Percentiles rank a stretch among this genome's conserved stretches.
Evolutionary conservation across 2,329 filamentous ascomycete genomes (phyloP).

Genomic region (Huntiella abstrusa): DNA sequence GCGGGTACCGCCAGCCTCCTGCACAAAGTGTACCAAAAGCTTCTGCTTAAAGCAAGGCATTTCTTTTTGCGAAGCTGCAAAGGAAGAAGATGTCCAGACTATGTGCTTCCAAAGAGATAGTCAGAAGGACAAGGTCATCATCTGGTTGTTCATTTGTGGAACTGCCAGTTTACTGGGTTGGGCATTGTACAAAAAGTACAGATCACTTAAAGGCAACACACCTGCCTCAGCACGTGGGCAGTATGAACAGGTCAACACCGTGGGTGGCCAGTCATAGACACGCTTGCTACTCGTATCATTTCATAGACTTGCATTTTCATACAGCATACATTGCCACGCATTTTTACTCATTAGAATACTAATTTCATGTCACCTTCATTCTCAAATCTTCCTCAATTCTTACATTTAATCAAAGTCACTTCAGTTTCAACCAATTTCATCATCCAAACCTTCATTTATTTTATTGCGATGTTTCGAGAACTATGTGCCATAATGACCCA

Average conservation of each 20-base stretch:
- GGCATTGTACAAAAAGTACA: slow-evolving; percentile 25
- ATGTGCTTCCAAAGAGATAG: slow-evolving; percentile 49
- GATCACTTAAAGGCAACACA: neutral
- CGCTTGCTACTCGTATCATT: neutral
- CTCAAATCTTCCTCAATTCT: too few relatives aligned
- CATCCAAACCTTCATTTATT: too few relatives aligned
- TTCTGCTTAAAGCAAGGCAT: slow-evolving; percentile 43
- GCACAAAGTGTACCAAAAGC: slow-evolving; percentile 43
- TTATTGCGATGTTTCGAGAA: too few relatives aligned
- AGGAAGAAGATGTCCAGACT: slow-evolving; percentile 42
- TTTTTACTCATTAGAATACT: too few relatives aligned
- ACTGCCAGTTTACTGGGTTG: slow-evolving; percentile 40
- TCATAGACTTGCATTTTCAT: too few relatives aligned
- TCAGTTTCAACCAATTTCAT: too few relatives aligned
- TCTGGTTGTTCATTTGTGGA: slow-evolving; percentile 43
- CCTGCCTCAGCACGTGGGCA: too few relatives aligned
- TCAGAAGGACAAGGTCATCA: slow-evolving; percentile 47
- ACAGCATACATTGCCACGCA: too few relatives aligned
- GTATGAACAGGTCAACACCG: neutral
- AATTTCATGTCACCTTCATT: too few relatives aligned
- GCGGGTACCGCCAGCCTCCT: slow-evolving; percentile 24
- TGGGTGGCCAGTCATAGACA: neutral
- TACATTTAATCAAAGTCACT: too few relatives aligned
- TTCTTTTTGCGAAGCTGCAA: slow-evolving; percentile 42
- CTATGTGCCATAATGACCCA: too few relatives aligned